phyloP scores from a whole-genome alignment of 257 asterid species.

The Verbena officinalis region DNA sequence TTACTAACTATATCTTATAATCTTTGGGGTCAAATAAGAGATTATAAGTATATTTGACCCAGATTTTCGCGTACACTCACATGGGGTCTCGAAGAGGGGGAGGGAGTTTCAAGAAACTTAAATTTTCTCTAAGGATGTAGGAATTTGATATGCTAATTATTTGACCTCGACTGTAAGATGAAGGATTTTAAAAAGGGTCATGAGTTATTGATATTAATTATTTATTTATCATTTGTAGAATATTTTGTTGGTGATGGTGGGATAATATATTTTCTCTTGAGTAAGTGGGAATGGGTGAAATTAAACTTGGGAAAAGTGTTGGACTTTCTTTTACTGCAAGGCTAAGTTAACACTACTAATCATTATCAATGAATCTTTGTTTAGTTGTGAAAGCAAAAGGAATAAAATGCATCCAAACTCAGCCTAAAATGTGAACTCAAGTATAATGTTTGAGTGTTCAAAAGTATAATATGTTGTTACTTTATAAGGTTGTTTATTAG shows the following conservation, averaged over 20 bases:
- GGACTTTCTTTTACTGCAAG: neutral
- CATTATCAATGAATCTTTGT: neutral
- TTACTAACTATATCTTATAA: no score
- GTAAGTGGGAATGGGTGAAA: slow-evolving; percentile 1
- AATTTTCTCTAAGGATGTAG: slow-evolving; percentile 5
- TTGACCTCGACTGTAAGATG: neutral
- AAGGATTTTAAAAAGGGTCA: neutral
- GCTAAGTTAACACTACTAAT: neutral
- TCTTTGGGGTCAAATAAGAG: no score
- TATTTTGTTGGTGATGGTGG: neutral
- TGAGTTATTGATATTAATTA: neutral
- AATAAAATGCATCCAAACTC: neutral
- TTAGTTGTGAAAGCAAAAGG: neutral
- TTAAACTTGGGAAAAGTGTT: neutral
- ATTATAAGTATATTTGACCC: neutral
- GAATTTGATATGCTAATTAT: neutral
- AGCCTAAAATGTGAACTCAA: neutral
- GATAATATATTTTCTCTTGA: neutral
- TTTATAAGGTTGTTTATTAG: no score
- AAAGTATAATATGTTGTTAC: neutral
- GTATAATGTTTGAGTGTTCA: neutral
- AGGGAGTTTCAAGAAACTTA: slow-evolving; percentile 10
- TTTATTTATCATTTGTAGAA: neutral
- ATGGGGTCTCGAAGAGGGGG: neutral
- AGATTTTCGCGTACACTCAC: slow-evolving; percentile 2